Conservation (phyloP, 805 yeast species). For the Sungouiella thailandica region DNA sequence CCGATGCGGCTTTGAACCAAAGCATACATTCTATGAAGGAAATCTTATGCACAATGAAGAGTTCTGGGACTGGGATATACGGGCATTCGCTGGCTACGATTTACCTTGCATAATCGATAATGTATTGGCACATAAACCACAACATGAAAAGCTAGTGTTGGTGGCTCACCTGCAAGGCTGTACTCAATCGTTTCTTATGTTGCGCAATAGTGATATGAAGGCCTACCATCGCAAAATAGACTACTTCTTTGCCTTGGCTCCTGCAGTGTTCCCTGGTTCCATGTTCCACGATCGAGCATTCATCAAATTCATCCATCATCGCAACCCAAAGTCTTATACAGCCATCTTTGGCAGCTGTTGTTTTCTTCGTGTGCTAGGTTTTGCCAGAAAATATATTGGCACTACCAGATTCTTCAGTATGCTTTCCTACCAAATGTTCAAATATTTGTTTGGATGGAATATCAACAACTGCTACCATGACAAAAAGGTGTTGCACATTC, state of each 20-base stretch:
- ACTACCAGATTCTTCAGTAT: slow-evolving; percentile 48
- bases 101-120: slow-evolving; percentile 66
- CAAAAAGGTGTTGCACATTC: slow-evolving; percentile 56
- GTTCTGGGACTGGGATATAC: slow-evolving; percentile 93
- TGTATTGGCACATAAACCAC: slow-evolving; percentile 42
- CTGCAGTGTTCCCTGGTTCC: slow-evolving; percentile 87
- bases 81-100: slow-evolving; percentile 77
- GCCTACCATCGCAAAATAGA: slow-evolving; percentile 51
- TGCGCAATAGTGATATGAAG: slow-evolving; percentile 39
- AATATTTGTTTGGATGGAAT: slow-evolving; percentile 83
- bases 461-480: slow-evolving; percentile 67
- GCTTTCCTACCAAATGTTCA: slow-evolving; percentile 76
- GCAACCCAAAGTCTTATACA: slow-evolving; percentile 41
- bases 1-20: slow-evolving; percentile 77
- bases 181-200: slow-evolving; percentile 70
- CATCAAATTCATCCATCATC: slow-evolving; percentile 54
- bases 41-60: slow-evolving; percentile 36
- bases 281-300: slow-evolving; percentile 59
- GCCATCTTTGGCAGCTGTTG: slow-evolving; percentile 70
- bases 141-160: slow-evolving; percentile 47
- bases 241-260: slow-evolving; percentile 74
- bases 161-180: slow-evolving; percentile 94
- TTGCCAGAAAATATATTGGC: slow-evolving; percentile 42
- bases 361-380: slow-evolving; percentile 72
- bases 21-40: slow-evolving; percentile 41